Evolutionary conservation across 1,139 yeast species (phyloP).

Genomic region (Meyerozyma carpophila): DNA sequence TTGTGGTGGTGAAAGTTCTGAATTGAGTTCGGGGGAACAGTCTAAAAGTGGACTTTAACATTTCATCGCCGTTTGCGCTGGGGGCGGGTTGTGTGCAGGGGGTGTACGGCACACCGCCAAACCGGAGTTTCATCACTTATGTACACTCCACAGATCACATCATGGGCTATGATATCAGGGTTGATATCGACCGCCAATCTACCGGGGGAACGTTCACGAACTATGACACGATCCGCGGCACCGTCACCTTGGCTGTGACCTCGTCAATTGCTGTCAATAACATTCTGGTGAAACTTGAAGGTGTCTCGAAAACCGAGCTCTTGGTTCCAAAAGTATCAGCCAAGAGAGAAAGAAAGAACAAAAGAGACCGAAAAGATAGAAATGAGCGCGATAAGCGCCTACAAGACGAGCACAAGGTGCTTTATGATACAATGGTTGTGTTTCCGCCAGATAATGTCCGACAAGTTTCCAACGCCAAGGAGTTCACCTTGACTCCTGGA

Average conservation of each 20-base stretch:
- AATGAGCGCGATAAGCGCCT: slow-evolving; percentile 15
- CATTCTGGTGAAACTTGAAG: slow-evolving; percentile 58
- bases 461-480: slow-evolving; percentile 41
- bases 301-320: slow-evolving; percentile 40
- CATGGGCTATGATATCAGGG: slow-evolving; percentile 20
- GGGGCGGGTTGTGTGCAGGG: slow-evolving; percentile 1
- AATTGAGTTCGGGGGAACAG: background rate
- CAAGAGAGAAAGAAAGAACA: slow-evolving; percentile 9
- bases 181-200: slow-evolving; percentile 31
- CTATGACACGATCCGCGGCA: slow-evolving; percentile 46
- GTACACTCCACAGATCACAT: background rate
- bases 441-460: slow-evolving; percentile 59
- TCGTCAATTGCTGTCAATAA: slow-evolving; percentile 44
- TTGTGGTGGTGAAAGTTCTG: background rate
- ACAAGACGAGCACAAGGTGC: slow-evolving; percentile 48
- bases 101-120: background rate
- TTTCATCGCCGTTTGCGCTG: background rate
- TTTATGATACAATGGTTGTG: slow-evolving; percentile 51
- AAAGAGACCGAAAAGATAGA: background rate
- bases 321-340: slow-evolving; percentile 16
- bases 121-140: background rate
- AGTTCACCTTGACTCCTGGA: slow-evolving; percentile 59
- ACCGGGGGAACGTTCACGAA: slow-evolving; percentile 48
- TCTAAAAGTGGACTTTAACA: background rate
- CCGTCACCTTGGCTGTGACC: slow-evolving; percentile 37